phyloP scores from a whole-genome alignment of 305 asterid genomes.

The Fraxinus nigra region DNA sequence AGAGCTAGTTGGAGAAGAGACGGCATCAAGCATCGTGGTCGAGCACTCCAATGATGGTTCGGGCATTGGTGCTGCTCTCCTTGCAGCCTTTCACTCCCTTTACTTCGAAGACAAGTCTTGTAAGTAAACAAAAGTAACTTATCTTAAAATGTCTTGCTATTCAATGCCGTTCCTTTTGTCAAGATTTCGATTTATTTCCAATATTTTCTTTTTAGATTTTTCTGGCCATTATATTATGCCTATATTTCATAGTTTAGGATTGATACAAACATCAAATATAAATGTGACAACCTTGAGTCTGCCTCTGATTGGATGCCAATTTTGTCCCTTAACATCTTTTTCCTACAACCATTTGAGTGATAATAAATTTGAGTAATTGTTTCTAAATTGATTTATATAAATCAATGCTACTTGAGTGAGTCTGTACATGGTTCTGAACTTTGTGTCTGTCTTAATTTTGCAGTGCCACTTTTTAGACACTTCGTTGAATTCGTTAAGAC shows the following conservation, averaged over 20 bases:
- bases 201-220: neutral
- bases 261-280: neutral
- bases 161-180: neutral
- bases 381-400: too few relatives aligned
- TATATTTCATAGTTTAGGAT: neutral
- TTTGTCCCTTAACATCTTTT: neutral
- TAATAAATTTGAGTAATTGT: neutral
- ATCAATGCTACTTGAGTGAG: neutral
- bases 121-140: neutral
- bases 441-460: neutral
- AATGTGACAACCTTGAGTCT: neutral
- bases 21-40: constrained; percentile 37
- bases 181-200: too few relatives aligned
- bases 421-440: neutral
- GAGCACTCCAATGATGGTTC: constrained; percentile 85
- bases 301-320: neutral
- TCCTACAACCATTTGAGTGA: neutral
- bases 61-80: constrained; percentile 85
- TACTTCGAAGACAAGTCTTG: constrained; percentile 33
- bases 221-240: neutral
- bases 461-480: too few relatives aligned
- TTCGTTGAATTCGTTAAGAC: neutral
- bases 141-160: neutral
- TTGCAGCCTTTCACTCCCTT: constrained; percentile 74
- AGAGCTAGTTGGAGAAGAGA: constrained; percentile 55